Conservation (phyloP, 2,329 filamentous ascomycete species). For the Sarocladium strictum region DNA sequence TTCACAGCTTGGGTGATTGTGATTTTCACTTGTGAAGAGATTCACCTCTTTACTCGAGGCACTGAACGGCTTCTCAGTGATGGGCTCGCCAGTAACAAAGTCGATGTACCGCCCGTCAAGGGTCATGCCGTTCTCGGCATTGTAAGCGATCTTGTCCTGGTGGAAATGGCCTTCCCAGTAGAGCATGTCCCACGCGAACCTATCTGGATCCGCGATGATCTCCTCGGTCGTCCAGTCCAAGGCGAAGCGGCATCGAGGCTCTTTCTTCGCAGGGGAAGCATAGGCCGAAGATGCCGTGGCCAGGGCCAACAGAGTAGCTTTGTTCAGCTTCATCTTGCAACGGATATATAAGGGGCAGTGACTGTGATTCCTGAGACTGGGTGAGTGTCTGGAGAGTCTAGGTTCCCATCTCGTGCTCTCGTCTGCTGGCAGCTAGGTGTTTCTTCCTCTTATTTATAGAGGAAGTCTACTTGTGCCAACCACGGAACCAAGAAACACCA, state of each 20-base stretch:
- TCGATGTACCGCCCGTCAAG: constrained; percentile 34
- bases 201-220: constrained; percentile 21
- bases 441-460: background rate
- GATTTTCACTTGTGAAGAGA: too few relatives aligned
- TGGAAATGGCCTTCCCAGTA: constrained; percentile 41
- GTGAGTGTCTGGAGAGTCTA: too few relatives aligned
- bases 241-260: constrained; percentile 24
- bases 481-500: background rate
- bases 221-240: constrained; percentile 22
- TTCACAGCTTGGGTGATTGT: background rate
- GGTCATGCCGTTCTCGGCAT: constrained; percentile 33
- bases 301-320: background rate
- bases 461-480: background rate
- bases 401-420: too few relatives aligned
- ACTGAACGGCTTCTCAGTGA: constrained; percentile 31
- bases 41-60: constrained; percentile 31
- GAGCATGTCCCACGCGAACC: constrained; percentile 30
- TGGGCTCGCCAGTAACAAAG: constrained; percentile 28
- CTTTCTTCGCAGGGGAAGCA: constrained; percentile 1
- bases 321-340: constrained; percentile 3
- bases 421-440: background rate
- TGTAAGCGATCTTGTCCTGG: constrained; percentile 33
- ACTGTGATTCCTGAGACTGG: background rate
- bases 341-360: background rate
- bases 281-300: background rate